phyloP scores from a whole-genome alignment of 306 rosid genomes.

The Cucurbita maxima region DNA sequence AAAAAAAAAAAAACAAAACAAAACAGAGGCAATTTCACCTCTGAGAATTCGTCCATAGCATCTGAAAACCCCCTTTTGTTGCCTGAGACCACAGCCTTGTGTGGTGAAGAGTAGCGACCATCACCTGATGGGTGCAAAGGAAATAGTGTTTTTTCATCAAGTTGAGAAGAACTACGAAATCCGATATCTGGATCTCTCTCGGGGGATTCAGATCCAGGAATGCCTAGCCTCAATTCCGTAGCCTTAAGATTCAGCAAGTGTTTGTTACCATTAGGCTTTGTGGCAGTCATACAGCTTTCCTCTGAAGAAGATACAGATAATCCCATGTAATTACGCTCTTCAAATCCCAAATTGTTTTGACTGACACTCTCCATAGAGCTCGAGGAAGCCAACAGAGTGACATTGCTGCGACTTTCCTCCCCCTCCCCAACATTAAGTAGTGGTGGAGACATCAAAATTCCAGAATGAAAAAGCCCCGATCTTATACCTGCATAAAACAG shows the following conservation, averaged over 20 bases:
- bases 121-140: slow-evolving; percentile 38
- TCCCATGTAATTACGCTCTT: slow-evolving; percentile 73
- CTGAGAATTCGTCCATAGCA: slow-evolving; percentile 58
- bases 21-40: slow-evolving; percentile 28
- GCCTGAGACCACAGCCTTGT: slow-evolving; percentile 46
- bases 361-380: slow-evolving; percentile 31
- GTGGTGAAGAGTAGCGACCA: slow-evolving; percentile 30
- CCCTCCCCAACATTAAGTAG: slow-evolving; percentile 46
- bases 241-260: slow-evolving; percentile 54
- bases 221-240: slow-evolving; percentile 74
- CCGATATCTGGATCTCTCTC: slow-evolving; percentile 34
- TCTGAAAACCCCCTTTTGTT: slow-evolving; percentile 72
- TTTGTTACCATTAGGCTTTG: slow-evolving; percentile 29
- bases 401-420: slow-evolving; percentile 57
- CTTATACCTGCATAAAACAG: background rate
- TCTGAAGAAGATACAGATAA: slow-evolving; percentile 59
- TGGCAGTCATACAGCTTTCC: slow-evolving; percentile 44
- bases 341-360: slow-evolving; percentile 25
- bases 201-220: slow-evolving; percentile 79
- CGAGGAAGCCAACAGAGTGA: slow-evolving; percentile 42
- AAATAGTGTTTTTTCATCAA: slow-evolving; percentile 47
- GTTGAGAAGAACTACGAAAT: slow-evolving; percentile 37
- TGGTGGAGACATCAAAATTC: slow-evolving; percentile 47
- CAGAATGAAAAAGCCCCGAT: background rate
- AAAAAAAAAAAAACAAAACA: background rate